Conservation (phyloP, 2,329 filamentous ascomycete genomes). For the Chaetomium olivaceum region DNA sequence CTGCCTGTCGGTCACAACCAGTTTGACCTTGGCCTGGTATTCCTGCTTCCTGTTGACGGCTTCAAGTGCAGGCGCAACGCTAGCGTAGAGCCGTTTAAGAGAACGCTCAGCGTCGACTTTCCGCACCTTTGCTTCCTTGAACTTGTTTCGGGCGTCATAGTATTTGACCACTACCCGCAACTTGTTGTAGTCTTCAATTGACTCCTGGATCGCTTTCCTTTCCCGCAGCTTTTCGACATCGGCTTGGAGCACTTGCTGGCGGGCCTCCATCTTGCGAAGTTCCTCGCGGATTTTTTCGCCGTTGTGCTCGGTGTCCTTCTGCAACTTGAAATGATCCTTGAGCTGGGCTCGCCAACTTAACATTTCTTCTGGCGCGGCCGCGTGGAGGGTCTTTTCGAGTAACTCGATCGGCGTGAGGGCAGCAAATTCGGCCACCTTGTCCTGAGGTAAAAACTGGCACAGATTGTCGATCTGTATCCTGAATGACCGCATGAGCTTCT, state of each 20-base stretch:
- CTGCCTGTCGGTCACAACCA: slow-evolving; percentile 56
- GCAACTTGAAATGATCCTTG: slow-evolving; percentile 66
- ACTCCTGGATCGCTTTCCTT: slow-evolving; percentile 56
- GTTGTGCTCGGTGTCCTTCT: slow-evolving; percentile 63
- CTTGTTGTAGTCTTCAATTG: slow-evolving; percentile 47
- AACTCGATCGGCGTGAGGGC: slow-evolving; percentile 78
- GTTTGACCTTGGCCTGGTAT: slow-evolving; percentile 62
- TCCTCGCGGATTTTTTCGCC: slow-evolving; percentile 61
- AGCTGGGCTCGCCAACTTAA: slow-evolving; percentile 74
- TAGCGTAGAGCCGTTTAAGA: slow-evolving; percentile 59
- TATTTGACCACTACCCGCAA: slow-evolving; percentile 29
- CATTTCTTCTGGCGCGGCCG: slow-evolving; percentile 81
- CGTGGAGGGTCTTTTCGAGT: slow-evolving; percentile 81
- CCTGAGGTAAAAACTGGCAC: slow-evolving; percentile 95
- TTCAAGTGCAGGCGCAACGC: slow-evolving; percentile 65
- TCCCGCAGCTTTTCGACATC: slow-evolving; percentile 84
- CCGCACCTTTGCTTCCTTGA: slow-evolving; percentile 53
- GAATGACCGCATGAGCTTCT: slow-evolving; percentile 66
- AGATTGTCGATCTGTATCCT: slow-evolving; percentile 97
- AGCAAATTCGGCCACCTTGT: slow-evolving; percentile 93
- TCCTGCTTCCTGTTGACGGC: slow-evolving; percentile 68
- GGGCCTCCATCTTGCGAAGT: slow-evolving; percentile 66
- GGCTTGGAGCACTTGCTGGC: slow-evolving; percentile 72
- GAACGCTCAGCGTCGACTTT: slow-evolving; percentile 55
- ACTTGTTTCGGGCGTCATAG: slow-evolving; percentile 32